Evolutionary conservation across 805 yeast genomes (phyloP), one percentile per base, ranked within the genome.

Genomic region (Metschnikowia matae): DNA sequence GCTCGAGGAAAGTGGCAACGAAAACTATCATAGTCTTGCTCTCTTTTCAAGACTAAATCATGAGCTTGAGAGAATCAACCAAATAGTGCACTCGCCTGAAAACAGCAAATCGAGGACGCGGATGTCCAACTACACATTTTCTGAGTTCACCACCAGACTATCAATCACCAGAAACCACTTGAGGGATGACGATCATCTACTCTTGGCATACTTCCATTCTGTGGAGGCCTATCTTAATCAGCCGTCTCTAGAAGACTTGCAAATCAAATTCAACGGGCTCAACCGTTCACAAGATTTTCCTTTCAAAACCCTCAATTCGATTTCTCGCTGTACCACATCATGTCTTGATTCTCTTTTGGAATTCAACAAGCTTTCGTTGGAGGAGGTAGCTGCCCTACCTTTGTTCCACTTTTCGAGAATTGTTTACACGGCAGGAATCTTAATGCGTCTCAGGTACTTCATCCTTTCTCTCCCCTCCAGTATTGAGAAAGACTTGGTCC

Each of bases 191-290:
- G 73, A 77, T 34, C 73, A 72, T 50, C 70, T 73, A 36, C 60
- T 74, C 38, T 63, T 78, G 63, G 73, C 84, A 3, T 83, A 76
- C 62, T 79, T 72, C 58, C 80, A 78, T 58, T 79, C 87, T 0
- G 83, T 83, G 21, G 85, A 83, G 60, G 88, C 88, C 0, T 83
- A 81, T 61, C 64, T 84, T 14, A 80, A 82, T 58, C 88, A 84
- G 61, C 87, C 86, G 6, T 49, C 64, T 68, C 37, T 61, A 69
- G 47, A 63, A 62, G 60, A 54, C 32, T 48, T 56, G 39, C 53
- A 50, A 34, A 49, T 52, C 15, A 21, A 42, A 10, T 31, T 42
- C 5, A 18, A 38, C 17, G 51, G 52, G 18, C 38, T 39, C 10
- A 46, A 50, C 17, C 49, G 54, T 37, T 43, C 56, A 13, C 54